Base-by-base conservation (phyloP, 805 yeast species). In the Zygoascus ofunaensis region DNA sequence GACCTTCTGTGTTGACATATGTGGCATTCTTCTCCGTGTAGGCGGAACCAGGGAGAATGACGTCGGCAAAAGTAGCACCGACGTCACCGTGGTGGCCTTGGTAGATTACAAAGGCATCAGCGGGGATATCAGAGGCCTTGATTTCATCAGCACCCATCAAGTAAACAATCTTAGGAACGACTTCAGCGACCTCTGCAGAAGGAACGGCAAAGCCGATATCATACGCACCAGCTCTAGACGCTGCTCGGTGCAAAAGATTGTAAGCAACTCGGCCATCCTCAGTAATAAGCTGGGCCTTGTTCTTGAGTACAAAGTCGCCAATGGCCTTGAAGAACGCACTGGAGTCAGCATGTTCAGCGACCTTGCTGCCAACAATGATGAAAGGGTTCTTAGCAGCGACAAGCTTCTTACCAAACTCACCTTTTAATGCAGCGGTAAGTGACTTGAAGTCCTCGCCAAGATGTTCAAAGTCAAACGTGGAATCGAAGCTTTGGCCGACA, bases 41-140 rank as follows among this genome's bases (percentile, higher is more conserved):
- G 34, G 95, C 94, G 30, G 89, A 74, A 39, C 89, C 89, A 38
- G 95, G 95, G 53, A 85, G 73, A 48, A 85, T 75, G 37, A 85
- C 94, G 63, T 85, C 94, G 37, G 95, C 95, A 55, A 77, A 74
- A 5, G 90, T 79, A 23, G 95, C 95, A 54, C 95, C 95, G 19
- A 74, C 64, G 56, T 85, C 95, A 67, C 95, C 95, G 65, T 85
- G 94, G 65, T 86, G 94, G 45, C 95, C 95, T 68, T 85, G 87
- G 68, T 85, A 85, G 43, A 85, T 79, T 24, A 86, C 95, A 62
- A 85, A 86, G 3, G 95, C 86, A 61, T 85, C 92, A 62, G 72
- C 70, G 53, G 94, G 94, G 55, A 85, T 76, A 48, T 81, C 82
- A 47, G 72, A 66, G 49, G 79, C 76, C 49, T 72, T 66, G 50